Base-by-base conservation (phyloP, 257 asterid species). In the Ballota nigra region DNA sequence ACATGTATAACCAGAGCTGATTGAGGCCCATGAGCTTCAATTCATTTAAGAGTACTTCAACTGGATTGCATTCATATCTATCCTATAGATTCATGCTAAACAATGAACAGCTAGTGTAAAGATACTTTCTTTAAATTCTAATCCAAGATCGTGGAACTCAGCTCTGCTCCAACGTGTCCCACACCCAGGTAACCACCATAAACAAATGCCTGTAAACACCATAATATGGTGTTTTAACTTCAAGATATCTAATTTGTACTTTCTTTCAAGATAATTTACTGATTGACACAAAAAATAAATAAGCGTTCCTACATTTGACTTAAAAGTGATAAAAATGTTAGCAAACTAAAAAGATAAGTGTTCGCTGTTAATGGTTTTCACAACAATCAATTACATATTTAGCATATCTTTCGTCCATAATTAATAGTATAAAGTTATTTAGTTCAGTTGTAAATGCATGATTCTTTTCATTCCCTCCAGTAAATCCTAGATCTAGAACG, bases 401-500 rank as follows among this genome's bases (percentile, higher is more conserved):
- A n/a, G 23, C 36, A 31, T 23, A 18, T 24, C 9, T 18, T 2
- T 8, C 2, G 4, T 34, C 57, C 65, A 18, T 19, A 6, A 28
- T 29, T 16, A 5, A 13, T 43, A 34, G 67, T 3, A 0, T 34
- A 49, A 41, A 22, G 68, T 8, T 16, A 15, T 40, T 29, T 16
- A 56, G 5, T 24, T 23, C 28, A 38, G 61, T 15, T 62, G 34
- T 10, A 63, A 16, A 53, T n/a, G 34, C 8, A 61, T 43, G 23
- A 41, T 31, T 52, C 24, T 45, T 20, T 18, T 24, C 47, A 22
- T 28, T 38, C 38, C 24, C 53, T 41, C 56, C n/a, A 13, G 26
- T 66, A 34, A 71, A 51, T 24, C 68, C 76, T 41, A 64, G 69
- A 77, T 69, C 63, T 16, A 58, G 45, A 36, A 26, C 19, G 20